Evolutionary conservation across 345 rosid genomes (phyloP), one percentile per base, ranked within the genome.

Genomic region (Crucihimalaya himalaica): DNA sequence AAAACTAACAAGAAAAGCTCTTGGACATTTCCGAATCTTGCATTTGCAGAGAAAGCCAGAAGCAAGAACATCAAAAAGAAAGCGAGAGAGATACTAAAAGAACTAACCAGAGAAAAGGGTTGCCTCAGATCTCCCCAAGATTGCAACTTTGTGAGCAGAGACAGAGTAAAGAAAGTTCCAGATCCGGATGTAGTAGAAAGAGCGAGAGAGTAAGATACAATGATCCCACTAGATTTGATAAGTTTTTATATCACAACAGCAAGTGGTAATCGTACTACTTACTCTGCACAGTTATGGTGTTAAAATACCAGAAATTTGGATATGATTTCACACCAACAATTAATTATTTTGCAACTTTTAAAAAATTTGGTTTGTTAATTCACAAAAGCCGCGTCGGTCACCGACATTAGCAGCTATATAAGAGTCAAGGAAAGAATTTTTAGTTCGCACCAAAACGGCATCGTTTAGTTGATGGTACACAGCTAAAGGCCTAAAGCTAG

Each of bases 161-260:
- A 37, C 15, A 37, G 2, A 37, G 1, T 20, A 43, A 16, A 48
- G 55, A 59, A 18, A 2, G 16, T 6, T 60, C 47, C 39, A 75
- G 79, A 75, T 75, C 79, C 6, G 74, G 79, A 68, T 75, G 74
- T 75, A 60, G 56, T 51, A 66, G 42, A 48, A 15, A 50, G 23
- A 53, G 8, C 32, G 63, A 14, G 37, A 3, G 18, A 34, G n/a
- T 39, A 16, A 15, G 35, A 25, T 53, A 27, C 28, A 54, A 40
- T 40, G 40, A 12, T 67, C 34, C 34, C 34, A 31, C 8, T 31
- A 31, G 56, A 64, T 31, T 5, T 65, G 72, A 1, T 39, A 21
- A 66, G 43, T 2, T 32, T 66, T 16, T 46, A 62, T 65, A 31
- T 19, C 8, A 4, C 15, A 39, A 32, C 37, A 29, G 57, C 58